Conservation (phyloP, 2,329 filamentous ascomycete species). For the Dissoconium aciculare region DNA sequence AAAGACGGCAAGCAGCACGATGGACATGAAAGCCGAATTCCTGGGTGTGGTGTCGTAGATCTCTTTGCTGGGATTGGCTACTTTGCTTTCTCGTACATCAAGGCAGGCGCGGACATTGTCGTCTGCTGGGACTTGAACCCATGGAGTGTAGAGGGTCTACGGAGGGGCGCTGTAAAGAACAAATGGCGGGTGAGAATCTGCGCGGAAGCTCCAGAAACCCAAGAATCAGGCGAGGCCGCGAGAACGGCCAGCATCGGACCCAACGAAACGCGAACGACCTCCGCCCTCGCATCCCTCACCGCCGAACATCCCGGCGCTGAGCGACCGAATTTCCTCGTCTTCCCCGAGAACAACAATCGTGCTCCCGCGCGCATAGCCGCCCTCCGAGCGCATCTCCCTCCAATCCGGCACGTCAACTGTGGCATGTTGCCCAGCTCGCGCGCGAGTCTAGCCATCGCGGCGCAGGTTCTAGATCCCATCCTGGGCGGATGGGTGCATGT, state of each 20-base stretch:
- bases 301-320: neutral
- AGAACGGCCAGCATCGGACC: too few relatives aligned
- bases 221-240: slow-evolving; percentile 5
- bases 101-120: slow-evolving; percentile 51
- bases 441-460: slow-evolving; percentile 36
- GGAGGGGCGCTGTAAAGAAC: slow-evolving; percentile 28
- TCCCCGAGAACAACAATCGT: slow-evolving; percentile 27
- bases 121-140: slow-evolving; percentile 78
- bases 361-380: slow-evolving; percentile 19
- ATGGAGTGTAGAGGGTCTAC: slow-evolving; percentile 34
- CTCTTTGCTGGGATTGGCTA: slow-evolving; percentile 90
- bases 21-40: slow-evolving; percentile 1
- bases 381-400: slow-evolving; percentile 16
- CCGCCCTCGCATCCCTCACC: neutral
- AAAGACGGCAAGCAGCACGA: slow-evolving; percentile 21
- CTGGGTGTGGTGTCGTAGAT: slow-evolving; percentile 44
- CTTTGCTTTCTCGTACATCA: slow-evolving; percentile 73
- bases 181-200: slow-evolving; percentile 20
- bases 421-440: slow-evolving; percentile 41
- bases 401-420: slow-evolving; percentile 43
- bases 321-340: slow-evolving; percentile 25
- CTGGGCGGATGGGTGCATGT: slow-evolving; percentile 43
- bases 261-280: too few relatives aligned
- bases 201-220: slow-evolving; percentile 5
- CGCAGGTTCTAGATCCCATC: slow-evolving; percentile 30